These are phyloP conservation scores for Apiospora malaysiana DNA, from an alignment of 2,329 filamentous ascomycete species.

Conservation along the genomic window DNA sequence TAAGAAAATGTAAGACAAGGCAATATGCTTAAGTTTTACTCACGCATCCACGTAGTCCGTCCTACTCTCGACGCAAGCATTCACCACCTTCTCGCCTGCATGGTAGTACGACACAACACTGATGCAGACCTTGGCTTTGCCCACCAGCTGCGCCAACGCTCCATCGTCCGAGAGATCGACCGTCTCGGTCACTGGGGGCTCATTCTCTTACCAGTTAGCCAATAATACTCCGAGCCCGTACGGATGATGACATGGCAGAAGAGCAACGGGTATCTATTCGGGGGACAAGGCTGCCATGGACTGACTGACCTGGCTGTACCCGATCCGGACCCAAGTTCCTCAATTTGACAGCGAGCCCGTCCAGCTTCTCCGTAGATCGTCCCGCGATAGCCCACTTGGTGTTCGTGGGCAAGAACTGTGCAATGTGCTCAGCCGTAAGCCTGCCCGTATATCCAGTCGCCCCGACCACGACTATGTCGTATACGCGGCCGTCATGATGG, in stretches of 20 bases:
- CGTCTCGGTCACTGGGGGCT: background rate
- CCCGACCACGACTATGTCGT: constrained; percentile 23
- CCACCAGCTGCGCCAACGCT: constrained; percentile 18
- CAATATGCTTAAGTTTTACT: constrained; percentile 19
- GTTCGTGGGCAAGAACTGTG: constrained; percentile 71
- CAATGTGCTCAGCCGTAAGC: constrained; percentile 77
- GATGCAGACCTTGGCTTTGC: constrained; percentile 31
- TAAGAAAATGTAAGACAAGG: background rate
- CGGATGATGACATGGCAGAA: background rate
- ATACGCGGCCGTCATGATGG: background rate
- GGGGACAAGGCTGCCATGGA: background rate
- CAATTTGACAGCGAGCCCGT: constrained; percentile 21
- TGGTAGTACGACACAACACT: constrained; percentile 32
- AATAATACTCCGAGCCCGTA: background rate
- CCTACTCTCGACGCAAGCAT: constrained; percentile 31
- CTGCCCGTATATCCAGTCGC: constrained; percentile 79
- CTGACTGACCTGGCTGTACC: constrained; percentile 28
- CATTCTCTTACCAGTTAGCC: background rate
- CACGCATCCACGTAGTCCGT: constrained; percentile 34
- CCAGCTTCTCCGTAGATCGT: constrained; percentile 67
- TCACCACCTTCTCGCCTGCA: constrained; percentile 29
- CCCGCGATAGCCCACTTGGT: constrained; percentile 89
- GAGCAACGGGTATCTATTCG: background rate
- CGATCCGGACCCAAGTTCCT: constrained; percentile 25
- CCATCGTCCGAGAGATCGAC: background rate